phyloP scores from a whole-genome alignment of 73 alveolate genomes.

The Uronychia setigera region DNA sequence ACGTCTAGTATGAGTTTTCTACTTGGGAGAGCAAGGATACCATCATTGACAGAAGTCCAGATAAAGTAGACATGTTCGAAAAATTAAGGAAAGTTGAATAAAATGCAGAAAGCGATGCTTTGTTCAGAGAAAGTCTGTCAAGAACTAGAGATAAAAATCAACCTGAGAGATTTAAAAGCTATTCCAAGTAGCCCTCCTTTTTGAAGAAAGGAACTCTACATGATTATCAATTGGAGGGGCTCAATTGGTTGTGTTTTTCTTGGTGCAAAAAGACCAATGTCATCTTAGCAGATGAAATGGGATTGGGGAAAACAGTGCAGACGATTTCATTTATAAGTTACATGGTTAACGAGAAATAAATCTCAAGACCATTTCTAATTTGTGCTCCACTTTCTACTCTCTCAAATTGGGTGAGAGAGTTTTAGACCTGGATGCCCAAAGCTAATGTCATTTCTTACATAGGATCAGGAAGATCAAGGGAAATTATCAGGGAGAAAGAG shows the following conservation, averaged over 20 bases:
- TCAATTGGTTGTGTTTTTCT: conserved; percentile 93
- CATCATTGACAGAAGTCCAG: conserved; percentile 14
- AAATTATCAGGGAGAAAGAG: conserved; percentile 44
- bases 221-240: conserved; percentile 92
- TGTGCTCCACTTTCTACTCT: conserved; percentile 94
- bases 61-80: conserved; percentile 25
- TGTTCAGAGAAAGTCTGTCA: not conserved
- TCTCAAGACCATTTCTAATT: conserved; percentile 84
- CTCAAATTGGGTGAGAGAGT: conserved; percentile 93
- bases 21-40: conserved; percentile 44
- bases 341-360: conserved; percentile 63
- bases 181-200: conserved; percentile 76
- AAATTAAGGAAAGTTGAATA: conserved; percentile 29
- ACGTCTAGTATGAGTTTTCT: conserved; percentile 54
- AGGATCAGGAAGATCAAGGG: conserved; percentile 80
- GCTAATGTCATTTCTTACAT: conserved; percentile 75
- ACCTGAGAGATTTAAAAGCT: conserved; percentile 18
- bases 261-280: conserved; percentile 89
- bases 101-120: not conserved
- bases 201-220: conserved; percentile 83
- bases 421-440: conserved; percentile 89
- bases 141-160: conserved; percentile 26
- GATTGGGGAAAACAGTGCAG: conserved; percentile 98
- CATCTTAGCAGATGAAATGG: conserved; percentile 99
- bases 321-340: conserved; percentile 85